Evolutionary conservation across 305 asterid species (phyloP).

Genomic region (Caryopteris hybrid): DNA sequence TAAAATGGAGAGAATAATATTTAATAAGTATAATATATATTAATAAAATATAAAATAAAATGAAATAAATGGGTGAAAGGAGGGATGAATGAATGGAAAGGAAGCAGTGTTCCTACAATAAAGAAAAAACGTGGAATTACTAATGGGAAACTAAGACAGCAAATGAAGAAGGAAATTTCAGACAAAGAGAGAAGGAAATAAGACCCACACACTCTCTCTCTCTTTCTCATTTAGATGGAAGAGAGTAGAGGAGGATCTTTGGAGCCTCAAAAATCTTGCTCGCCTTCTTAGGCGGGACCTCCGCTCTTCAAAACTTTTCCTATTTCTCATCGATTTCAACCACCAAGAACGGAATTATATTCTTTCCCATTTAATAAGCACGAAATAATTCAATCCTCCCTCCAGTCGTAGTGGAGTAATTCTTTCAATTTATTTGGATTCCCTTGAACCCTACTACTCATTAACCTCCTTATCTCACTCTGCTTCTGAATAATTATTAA

Average conservation of each 20-base stretch:
- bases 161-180: conserved; percentile 19
- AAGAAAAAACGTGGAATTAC: neutral
- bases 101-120: neutral
- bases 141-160: conserved; percentile 7
- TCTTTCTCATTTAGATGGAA: conserved; percentile 8
- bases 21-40: no score
- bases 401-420: neutral
- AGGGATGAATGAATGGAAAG: neutral
- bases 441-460: conserved; percentile 16
- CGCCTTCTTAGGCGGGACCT: conserved; percentile 20
- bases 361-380: neutral
- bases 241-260: conserved; percentile 30
- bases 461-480: neutral
- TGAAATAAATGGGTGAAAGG: no score
- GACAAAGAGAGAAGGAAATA: conserved; percentile 9
- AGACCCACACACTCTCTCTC: conserved; percentile 1
- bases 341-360: neutral
- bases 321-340: conserved; percentile 23
- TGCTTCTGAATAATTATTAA: conserved; percentile 7
- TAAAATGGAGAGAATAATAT: no score
- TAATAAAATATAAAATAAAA: no score
- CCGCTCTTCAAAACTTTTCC: conserved; percentile 7
- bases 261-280: conserved; percentile 23
- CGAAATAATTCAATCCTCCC: conserved; percentile 7
- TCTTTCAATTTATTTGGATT: neutral